Evolutionary conservation across 1,284 basidiomycete species (phyloP), one percentile per base, ranked within the genome.

Genomic region (Pascua guehoae): DNA sequence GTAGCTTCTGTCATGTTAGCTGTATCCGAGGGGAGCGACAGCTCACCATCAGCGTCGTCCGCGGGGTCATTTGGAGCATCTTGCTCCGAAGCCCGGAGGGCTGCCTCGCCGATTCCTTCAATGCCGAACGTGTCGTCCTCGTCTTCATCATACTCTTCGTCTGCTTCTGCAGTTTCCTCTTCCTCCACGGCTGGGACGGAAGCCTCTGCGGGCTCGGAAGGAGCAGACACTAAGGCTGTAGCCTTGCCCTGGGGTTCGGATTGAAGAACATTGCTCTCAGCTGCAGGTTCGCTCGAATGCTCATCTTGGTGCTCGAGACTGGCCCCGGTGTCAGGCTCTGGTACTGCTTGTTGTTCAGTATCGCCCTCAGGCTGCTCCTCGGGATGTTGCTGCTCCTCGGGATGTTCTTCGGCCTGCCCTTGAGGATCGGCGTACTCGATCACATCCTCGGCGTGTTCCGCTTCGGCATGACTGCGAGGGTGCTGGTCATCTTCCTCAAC

Each of bases 311-410:
- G 24, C 24, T 32, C 24, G 24, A 32, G 24, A 32, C 24, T 32
- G 24, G 24, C 24, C 7, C 24, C 24, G 24, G 24, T 32, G 24
- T 32, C 24, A 32, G 24, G 24, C 24, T 7, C 24, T 32, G 24
- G 24, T 32, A 4, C 24, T 32, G 4, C 24, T 32, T 32, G 24
- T 17, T 17, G 38, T 38, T 10, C n/a, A 41, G n/a, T n/a, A 1
- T 75, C 63, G 65, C 70, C 72, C 38, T 65, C 70, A 16, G 60
- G 76, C 10, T 50, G 38, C 42, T 43, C 38, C 51, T 42, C 51
- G 46, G 16, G 41, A 32, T 39, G 11, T 12, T 38, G 10, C 12
- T 51, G 8, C 32, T 49, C 36, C 36, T 49, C 36, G 12, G 5
- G 32, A 16, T 41, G 16, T n/a, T 40, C 36, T 38, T 17, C 47